Base-by-base conservation (phyloP, 495 filamentous ascomycete genomes). In the Tuber aestivum region DNA sequence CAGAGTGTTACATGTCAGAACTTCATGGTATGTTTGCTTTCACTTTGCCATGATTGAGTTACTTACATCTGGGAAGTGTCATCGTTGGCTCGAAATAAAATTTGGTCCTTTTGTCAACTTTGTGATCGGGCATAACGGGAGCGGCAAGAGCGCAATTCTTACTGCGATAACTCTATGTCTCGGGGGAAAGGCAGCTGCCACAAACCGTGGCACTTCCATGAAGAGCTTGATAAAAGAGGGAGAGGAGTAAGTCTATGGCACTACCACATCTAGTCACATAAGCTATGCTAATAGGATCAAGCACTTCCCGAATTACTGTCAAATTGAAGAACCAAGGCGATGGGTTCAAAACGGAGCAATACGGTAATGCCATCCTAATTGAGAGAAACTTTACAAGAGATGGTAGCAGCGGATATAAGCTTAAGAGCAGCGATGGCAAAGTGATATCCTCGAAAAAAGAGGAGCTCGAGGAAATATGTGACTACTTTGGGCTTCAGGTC, bases 111-210 rank as follows among this genome's bases (percentile, higher is more conserved):
- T 97, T 8, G 95, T 98, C 79, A 99, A 98, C 83, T 99, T 98
- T 84, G 94, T 99, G 71, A 93, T 97, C 73, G 95, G 95, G 4
- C 93, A 97, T 82, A 99, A 99, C 83, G 95, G 95, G 61, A 98
- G 95, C 81, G 95, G 95, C n/a, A 99, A 99, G 85, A 97, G 95
- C 83, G 95, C 95, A 37, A 90, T 98, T 35, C 85, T 99, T n/a
- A 97, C 95, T 3, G 95, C 93, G 10, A 89, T 99, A 73, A 97
- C 94, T 0, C 86, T 99, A 42, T 98, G 96, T 80, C 87, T 99
- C 12, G 96, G 95, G 48, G 95, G 93, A 3, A 97, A 97, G 83
- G 93, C 95, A n/a, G 92, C 91, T 69, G 89, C 93, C 6, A 98
- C 95, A n/a, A 97, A 97, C 81, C 90, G 95, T 71, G 95, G 95